Evolutionary conservation across 1,284 basidiomycete genomes (phyloP).

Genomic region (Exobasidium cylindrosporum): DNA sequence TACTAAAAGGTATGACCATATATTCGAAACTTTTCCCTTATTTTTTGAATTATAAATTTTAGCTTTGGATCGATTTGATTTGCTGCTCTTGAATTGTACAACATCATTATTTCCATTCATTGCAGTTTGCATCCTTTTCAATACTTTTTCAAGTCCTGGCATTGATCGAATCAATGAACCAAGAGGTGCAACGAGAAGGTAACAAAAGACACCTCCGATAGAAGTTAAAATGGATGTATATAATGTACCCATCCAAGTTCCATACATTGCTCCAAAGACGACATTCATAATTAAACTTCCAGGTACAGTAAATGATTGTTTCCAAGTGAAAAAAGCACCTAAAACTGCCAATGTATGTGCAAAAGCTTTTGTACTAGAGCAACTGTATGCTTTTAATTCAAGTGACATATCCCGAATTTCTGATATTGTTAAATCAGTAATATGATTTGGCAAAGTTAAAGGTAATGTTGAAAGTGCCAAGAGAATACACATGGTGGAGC

Average conservation of each 20-base stretch:
- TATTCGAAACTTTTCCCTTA: conserved; percentile 21
- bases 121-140: conserved; percentile 44
- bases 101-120: conserved; percentile 15
- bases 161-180: conserved; percentile 37
- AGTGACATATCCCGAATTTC: conserved; percentile 50
- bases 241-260: conserved; percentile 44
- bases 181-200: conserved; percentile 43
- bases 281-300: conserved; percentile 54
- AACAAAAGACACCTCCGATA: conserved; percentile 49
- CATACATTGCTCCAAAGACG: conserved; percentile 53
- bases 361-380: conserved; percentile 29
- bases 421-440: conserved; percentile 44
- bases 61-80: not conserved
- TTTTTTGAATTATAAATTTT: not conserved
- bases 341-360: conserved; percentile 48
- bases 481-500: conserved; percentile 42
- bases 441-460: conserved; percentile 42
- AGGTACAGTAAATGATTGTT: conserved; percentile 51
- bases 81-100: not conserved
- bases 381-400: conserved; percentile 39
- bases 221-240: conserved; percentile 49
- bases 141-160: conserved; percentile 44
- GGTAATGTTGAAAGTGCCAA: conserved; percentile 48
- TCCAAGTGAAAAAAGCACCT: conserved; percentile 48
- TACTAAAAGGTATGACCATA: conserved; percentile 49